A percentile compares a stretch with the other conserved stretches of the same genome.
Evolutionary conservation across 2,329 filamentous ascomycete species (phyloP).

Genomic region (Alternaria burnsii): DNA sequence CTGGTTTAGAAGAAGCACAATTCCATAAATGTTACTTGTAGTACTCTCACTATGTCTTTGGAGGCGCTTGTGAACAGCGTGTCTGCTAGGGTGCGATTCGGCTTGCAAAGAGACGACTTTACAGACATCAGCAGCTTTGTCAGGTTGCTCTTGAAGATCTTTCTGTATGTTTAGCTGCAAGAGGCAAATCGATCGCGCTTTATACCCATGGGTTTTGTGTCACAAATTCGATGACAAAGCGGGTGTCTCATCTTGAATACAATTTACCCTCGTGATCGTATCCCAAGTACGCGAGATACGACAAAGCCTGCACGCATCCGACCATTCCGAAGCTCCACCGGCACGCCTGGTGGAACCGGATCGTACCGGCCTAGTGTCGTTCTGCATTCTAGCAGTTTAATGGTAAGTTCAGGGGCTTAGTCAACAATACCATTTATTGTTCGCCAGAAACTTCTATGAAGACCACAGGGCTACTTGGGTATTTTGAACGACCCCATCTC

Average conservation of each 20-base stretch:
- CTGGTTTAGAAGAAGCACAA: background rate
- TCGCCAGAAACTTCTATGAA: background rate
- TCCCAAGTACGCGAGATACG: background rate
- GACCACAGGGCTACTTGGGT: background rate
- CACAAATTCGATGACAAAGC: background rate
- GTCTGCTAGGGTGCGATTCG: background rate
- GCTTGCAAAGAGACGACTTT: background rate
- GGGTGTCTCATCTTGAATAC: background rate
- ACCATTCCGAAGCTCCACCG: background rate
- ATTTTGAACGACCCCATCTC: too few relatives aligned
- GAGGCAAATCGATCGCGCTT: background rate
- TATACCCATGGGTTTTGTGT: background rate
- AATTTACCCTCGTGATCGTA: background rate
- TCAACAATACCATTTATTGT: too few relatives aligned
- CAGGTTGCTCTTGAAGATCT: background rate
- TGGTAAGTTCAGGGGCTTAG: background rate
- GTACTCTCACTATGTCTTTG: background rate
- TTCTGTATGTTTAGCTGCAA: background rate
- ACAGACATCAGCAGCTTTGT: background rate
- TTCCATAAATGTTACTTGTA: background rate
- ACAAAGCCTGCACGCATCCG: background rate
- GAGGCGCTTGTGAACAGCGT: background rate
- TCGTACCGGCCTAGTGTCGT: background rate
- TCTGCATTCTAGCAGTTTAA: background rate
- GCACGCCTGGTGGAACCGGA: background rate